Conservation (phyloP, 2,329 filamentous ascomycete species). For the Arthrobotrys conoides region DNA sequence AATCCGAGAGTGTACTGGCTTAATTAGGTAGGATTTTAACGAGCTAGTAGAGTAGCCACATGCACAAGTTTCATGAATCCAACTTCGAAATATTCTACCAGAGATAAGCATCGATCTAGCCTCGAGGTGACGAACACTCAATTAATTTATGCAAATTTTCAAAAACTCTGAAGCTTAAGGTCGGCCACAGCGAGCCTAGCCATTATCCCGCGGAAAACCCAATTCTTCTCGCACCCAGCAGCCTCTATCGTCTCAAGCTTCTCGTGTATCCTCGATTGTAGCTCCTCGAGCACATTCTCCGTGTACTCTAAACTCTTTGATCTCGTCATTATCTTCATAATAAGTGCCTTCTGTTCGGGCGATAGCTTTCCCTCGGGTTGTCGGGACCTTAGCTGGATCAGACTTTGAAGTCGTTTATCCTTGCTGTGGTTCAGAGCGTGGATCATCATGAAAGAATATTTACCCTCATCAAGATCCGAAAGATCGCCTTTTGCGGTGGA, state of each 20-base stretch:
- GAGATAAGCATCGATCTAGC: too few species aligned
- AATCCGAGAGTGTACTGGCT: too few species aligned
- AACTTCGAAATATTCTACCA: too few species aligned
- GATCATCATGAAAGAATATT: slow-evolving; percentile 16
- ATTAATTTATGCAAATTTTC: too few species aligned
- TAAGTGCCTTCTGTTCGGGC: neutral
- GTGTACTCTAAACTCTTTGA: slow-evolving; percentile 25
- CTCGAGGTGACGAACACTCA: too few species aligned
- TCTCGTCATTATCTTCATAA: neutral
- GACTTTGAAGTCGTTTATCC: slow-evolving; percentile 16
- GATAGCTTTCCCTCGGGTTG: neutral
- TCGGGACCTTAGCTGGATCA: slow-evolving; percentile 10
- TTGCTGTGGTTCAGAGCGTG: slow-evolving; percentile 8
- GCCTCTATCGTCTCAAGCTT: slow-evolving; percentile 7
- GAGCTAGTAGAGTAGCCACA: too few species aligned
- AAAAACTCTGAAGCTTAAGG: neutral
- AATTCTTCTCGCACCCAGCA: slow-evolving; percentile 16
- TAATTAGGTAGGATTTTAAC: too few species aligned
- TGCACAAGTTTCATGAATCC: too few species aligned
- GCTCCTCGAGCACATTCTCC: neutral
- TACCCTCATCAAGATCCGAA: slow-evolving; percentile 19
- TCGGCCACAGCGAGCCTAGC: slow-evolving; percentile 15
- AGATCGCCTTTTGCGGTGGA: slow-evolving; percentile 8
- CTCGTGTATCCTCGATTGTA: slow-evolving; percentile 1
- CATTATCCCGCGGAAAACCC: slow-evolving; percentile 21